Percentiles rank a stretch among this genome's conserved stretches.
Evolutionary conservation across 768 basidiomycete species (phyloP).

Genomic region (Hygrocybe coccinea): DNA sequence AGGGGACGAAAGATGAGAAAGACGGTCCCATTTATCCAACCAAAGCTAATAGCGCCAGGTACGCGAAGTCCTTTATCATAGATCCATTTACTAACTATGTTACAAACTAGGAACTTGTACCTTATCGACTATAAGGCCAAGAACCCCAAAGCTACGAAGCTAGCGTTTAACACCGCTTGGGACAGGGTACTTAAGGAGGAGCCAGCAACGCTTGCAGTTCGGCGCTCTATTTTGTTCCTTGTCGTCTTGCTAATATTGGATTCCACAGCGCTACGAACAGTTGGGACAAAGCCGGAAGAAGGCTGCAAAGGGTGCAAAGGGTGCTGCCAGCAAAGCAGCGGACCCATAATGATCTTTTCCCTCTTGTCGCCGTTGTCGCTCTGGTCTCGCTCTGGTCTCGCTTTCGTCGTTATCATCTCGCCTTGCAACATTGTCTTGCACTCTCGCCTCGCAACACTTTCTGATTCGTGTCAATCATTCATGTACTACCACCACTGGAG

Average conservation of each 20-base stretch:
- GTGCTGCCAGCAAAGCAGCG: not conserved
- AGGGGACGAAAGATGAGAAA: not conserved
- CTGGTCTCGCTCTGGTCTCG: not conserved
- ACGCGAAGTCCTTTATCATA: not conserved
- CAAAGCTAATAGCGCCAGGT: not conserved
- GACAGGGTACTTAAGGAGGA: not conserved
- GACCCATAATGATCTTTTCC: not conserved
- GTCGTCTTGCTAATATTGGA: not conserved
- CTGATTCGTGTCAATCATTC: no score
- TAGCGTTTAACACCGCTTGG: not conserved
- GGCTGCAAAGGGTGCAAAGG: not conserved
- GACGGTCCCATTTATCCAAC: not conserved
- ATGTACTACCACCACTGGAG: no score
- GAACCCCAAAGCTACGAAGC: not conserved
- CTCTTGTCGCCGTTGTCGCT: not conserved
- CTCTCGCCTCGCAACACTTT: no score
- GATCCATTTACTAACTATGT: not conserved
- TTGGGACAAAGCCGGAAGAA: not conserved
- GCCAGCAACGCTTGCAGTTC: not conserved
- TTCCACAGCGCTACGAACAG: not conserved
- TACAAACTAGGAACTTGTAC: not conserved
- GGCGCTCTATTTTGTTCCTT: not conserved
- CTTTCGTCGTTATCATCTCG: no score
- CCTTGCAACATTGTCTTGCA: no score
- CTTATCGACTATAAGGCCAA: not conserved